Base-by-base conservation (phyloP, 257 asterid genomes). In the Solanum sitiens region DNA sequence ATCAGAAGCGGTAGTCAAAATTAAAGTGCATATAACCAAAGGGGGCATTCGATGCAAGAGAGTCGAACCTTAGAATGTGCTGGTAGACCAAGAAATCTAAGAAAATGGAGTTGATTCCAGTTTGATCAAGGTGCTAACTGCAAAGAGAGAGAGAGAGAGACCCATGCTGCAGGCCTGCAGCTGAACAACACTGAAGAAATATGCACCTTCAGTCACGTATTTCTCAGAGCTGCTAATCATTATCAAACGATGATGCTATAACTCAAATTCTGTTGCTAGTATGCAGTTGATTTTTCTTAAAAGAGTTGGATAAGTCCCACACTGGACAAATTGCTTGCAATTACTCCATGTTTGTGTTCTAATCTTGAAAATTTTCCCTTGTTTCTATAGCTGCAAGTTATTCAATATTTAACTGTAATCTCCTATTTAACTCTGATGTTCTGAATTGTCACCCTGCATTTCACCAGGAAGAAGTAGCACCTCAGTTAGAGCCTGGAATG, bases 391-490 rank as follows among this genome's bases (percentile, higher is more conserved):
- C 20, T 74, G 53, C 53, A 45, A 11, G 53, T 37, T 39, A 74
- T 37, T 74, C 53, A 39, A 76, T 76, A 76, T 4, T 8, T 6
- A 76, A 76, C 23, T 40, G 61, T 42, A 42, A 42, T 76, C 83
- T 76, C 83, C 83, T 42, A 12, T 40, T 82, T 14, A 33, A 76
- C 25, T 33, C 71, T 88, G 74, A 74, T 56, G 32, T 73, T 88
- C 85, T 84, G 86, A 30, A 20, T 82, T 30, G 45, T 88, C 21
- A 40, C 89, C 71, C 71, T 90, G 68, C 88, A 73, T 89, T 40
- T 86, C 75, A 82, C 65, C 94, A 97, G 99, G 99, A 97, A 92
- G 99, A 97, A 94, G 99, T 95, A 91, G 99, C 99, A n/a, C 99
- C 98, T 15, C 99, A 97, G 89, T 89, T 97, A 63, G 98, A 98